phyloP scores from a whole-genome alignment of 2,329 filamentous ascomycete genomes.

The Penicillium sp. region DNA sequence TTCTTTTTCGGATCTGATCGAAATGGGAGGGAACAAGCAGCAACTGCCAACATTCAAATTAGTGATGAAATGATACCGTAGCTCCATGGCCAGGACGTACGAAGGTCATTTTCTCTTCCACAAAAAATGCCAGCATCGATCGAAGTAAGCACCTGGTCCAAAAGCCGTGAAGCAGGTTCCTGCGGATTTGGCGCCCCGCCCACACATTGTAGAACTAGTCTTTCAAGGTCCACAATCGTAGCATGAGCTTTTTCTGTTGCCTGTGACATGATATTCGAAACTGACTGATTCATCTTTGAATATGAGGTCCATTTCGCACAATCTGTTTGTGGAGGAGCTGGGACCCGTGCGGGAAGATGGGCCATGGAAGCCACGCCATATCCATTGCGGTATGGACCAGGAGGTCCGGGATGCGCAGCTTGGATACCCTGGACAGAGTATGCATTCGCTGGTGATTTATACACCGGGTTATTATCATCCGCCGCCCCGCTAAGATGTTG shows the following conservation, averaged over 20 bases:
- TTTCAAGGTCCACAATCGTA: slow-evolving; percentile 20
- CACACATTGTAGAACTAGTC: slow-evolving; percentile 43
- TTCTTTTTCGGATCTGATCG: background rate
- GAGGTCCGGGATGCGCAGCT: background rate
- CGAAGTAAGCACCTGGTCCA: slow-evolving; percentile 68
- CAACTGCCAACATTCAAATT: slow-evolving; percentile 7
- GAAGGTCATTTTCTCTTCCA: slow-evolving; percentile 42
- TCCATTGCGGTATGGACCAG: background rate
- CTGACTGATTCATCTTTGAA: background rate
- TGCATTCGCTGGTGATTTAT: background rate
- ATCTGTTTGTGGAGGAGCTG: background rate
- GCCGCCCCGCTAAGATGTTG: background rate
- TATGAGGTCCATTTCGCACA: background rate
- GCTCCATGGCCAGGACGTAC: slow-evolving; percentile 10
- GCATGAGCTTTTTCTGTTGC: slow-evolving; percentile 19
- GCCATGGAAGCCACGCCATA: background rate
- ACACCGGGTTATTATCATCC: background rate
- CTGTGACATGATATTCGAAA: slow-evolving; percentile 17
- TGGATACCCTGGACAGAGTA: background rate
- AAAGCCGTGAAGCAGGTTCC: slow-evolving; percentile 61
- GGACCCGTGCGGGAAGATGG: background rate
- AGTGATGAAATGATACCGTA: background rate
- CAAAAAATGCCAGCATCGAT: slow-evolving; percentile 65
- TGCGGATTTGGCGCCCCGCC: slow-evolving; percentile 35
- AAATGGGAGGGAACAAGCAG: slow-evolving; percentile 13